Evolutionary conservation across 345 rosid genomes (phyloP).

Genomic region (Nasturtium officinale): DNA sequence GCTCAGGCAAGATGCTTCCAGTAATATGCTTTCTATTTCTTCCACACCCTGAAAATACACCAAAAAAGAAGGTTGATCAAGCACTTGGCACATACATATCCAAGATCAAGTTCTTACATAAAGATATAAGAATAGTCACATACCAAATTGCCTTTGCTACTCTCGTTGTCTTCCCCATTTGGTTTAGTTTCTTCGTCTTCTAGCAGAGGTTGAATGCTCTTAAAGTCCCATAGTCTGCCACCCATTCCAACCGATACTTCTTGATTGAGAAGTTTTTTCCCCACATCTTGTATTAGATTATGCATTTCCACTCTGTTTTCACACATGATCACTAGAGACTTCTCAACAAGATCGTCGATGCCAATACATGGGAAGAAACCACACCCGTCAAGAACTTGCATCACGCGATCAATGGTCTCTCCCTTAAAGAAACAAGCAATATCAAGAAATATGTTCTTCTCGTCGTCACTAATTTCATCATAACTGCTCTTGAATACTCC

Average conservation of each 20-base stretch:
- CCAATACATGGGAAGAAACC: too few relatives aligned
- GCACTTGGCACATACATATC: background rate
- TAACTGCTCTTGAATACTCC: too few relatives aligned
- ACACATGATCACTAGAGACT: too few relatives aligned
- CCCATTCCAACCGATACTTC: slow-evolving; percentile 15
- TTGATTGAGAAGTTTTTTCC: slow-evolving; percentile 15
- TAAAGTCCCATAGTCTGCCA: slow-evolving; percentile 6
- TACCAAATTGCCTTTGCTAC: background rate
- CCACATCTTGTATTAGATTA: slow-evolving; percentile 35
- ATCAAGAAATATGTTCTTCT: too few relatives aligned
- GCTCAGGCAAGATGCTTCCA: slow-evolving; percentile 1
- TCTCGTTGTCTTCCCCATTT: background rate
- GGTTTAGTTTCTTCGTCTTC: too few relatives aligned
- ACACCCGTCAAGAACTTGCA: too few relatives aligned
- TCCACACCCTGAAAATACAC: slow-evolving; percentile 22
- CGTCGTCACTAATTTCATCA: too few relatives aligned
- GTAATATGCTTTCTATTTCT: slow-evolving; percentile 25
- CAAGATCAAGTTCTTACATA: background rate
- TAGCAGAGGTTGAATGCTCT: slow-evolving; percentile 21
- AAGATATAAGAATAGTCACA: background rate
- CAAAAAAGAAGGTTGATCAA: background rate
- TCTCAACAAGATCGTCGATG: too few relatives aligned
- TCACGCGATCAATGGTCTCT: too few relatives aligned
- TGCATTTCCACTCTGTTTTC: slow-evolving; percentile 25
- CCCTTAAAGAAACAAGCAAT: too few relatives aligned